Evolutionary conservation across 2,329 filamentous ascomycete genomes (phyloP).

Genomic region (Fonsecaea erecta): DNA sequence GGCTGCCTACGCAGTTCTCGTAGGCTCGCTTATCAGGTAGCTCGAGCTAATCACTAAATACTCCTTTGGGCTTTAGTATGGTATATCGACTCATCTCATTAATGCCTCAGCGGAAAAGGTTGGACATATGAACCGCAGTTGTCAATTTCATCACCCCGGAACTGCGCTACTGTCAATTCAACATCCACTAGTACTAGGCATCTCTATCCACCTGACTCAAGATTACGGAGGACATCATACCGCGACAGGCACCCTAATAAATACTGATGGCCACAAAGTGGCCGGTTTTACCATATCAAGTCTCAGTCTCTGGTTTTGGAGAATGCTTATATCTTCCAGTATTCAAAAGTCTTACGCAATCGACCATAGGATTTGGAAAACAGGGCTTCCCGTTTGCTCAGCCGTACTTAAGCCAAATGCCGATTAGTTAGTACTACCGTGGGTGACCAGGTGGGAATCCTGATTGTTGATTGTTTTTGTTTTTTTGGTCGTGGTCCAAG

Average conservation of each 20-base stretch:
- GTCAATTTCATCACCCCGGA: no score
- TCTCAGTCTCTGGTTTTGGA: no score
- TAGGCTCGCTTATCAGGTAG: not conserved
- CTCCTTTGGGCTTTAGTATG: not conserved
- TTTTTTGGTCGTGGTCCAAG: not conserved
- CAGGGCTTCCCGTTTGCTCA: conserved; percentile 15
- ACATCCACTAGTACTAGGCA: no score
- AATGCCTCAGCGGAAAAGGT: no score
- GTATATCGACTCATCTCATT: not conserved
- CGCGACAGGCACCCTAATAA: no score
- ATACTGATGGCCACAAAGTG: not conserved
- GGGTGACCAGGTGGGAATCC: conserved; percentile 8
- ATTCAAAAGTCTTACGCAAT: not conserved
- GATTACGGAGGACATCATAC: no score
- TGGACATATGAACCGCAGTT: no score
- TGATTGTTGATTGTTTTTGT: conserved; percentile 9
- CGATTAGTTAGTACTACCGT: conserved; percentile 4
- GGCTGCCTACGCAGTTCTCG: not conserved
- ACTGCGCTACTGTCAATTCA: no score
- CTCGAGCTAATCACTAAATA: not conserved
- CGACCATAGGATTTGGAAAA: conserved; percentile 11
- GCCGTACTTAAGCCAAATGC: conserved; percentile 14
- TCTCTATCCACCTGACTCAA: no score
- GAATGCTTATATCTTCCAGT: not conserved
- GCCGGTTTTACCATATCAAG: not conserved